Evolutionary conservation across 179 eudicot genomes (phyloP).

Genomic region (Amaranthus tricolor): DNA sequence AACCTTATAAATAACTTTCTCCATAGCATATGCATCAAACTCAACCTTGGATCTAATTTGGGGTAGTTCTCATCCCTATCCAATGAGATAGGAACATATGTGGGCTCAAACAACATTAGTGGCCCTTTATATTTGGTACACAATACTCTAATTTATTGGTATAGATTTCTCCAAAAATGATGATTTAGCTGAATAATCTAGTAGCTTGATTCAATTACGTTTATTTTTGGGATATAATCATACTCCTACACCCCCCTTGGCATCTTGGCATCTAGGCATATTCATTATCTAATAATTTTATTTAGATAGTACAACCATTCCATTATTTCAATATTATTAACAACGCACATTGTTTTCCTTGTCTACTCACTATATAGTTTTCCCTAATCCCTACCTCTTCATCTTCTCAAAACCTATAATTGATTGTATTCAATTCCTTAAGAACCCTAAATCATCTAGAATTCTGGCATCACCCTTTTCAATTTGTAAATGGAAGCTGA

Average conservation of each 20-base stretch:
- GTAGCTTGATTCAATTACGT: not conserved
- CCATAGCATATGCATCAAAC: no score
- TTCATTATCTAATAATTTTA: slow-evolving; percentile 6
- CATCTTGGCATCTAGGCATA: slow-evolving; percentile 4
- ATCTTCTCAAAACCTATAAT: not conserved
- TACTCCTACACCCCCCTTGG: not conserved
- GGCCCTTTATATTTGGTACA: not conserved
- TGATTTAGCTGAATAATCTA: slow-evolving; percentile 5
- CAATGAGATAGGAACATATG: no score
- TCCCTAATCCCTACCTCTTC: not conserved
- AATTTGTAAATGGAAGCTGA: slow-evolving; percentile 44
- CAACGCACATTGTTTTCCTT: slow-evolving; percentile 22
- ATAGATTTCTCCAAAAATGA: not conserved
- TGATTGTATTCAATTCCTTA: not conserved
- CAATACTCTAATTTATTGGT: not conserved
- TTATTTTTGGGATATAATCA: not conserved
- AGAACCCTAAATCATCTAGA: no score
- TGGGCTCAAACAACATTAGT: not conserved
- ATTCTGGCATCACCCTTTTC: slow-evolving; percentile 6
- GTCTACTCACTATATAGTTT: not conserved
- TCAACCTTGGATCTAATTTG: no score
- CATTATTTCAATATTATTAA: not conserved
- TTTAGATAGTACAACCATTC: not conserved
- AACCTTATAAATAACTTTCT: no score
- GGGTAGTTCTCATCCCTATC: no score